These are phyloP conservation scores for Stygiomarasmius scandens DNA, from an alignment of 1,284 basidiomycete genomes.

Conservation along the genomic window DNA sequence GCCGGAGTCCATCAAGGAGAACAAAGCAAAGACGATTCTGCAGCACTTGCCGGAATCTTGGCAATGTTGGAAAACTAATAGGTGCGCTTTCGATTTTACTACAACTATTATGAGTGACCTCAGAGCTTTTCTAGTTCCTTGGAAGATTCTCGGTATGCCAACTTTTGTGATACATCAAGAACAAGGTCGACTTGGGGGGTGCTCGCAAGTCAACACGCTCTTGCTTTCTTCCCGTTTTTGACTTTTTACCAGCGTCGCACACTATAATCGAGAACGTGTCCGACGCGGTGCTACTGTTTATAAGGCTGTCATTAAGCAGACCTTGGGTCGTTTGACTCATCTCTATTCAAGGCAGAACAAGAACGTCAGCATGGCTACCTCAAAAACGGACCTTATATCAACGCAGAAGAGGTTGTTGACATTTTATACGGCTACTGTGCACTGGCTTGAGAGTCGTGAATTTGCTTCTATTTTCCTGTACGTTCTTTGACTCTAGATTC, in stretches of 20 bases:
- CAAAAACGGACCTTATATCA: conserved; percentile 97
- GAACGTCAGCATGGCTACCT: conserved; percentile 96
- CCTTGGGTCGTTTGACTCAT: conserved; percentile 88
- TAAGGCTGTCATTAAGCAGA: conserved; percentile 98
- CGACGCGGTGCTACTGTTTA: conserved; percentile 97
- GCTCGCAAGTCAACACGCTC: conserved; percentile 63
- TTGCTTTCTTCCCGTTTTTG: too few species aligned
- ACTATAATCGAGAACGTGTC: conserved; percentile 94
- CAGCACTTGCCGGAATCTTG: conserved; percentile 98
- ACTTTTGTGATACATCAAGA: conserved; percentile 99
- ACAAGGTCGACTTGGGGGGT: conserved; percentile 99
- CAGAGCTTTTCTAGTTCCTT: conserved; percentile 60
- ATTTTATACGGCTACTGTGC: conserved; percentile 97
- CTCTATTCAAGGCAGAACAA: conserved; percentile 93
- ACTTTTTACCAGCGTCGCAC: too few species aligned
- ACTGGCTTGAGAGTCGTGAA: conserved; percentile 96
- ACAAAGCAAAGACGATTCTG: conserved; percentile 98
- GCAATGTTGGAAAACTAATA: conserved; percentile 99
- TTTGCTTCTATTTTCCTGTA: conserved; percentile 97
- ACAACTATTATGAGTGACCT: conserved; percentile 1
- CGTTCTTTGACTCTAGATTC: conserved; percentile 26
- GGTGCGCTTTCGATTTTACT: conserved; percentile 42
- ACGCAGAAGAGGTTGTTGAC: conserved; percentile 95
- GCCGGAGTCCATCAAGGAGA: conserved; percentile 99
- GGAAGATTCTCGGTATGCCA: conserved; percentile 97